Evolutionary conservation across 176 grass and related monocot species (phyloP), one percentile per base, ranked within the genome.

Genomic region (Oryza rufipogon): DNA sequence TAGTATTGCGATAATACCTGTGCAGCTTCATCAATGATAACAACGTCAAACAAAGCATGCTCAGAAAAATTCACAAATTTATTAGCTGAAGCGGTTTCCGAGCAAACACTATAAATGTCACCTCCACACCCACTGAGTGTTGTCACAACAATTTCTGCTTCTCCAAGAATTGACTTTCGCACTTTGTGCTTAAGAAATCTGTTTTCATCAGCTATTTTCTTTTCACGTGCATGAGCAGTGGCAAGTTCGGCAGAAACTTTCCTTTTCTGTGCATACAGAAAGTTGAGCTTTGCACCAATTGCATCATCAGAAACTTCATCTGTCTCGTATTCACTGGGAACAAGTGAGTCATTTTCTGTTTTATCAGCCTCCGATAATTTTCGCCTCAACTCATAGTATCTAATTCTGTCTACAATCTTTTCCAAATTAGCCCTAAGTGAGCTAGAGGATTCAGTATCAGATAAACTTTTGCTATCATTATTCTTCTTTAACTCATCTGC

Each of bases 51-150:
- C 74, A 98, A 82, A 71, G 83, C 83, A 89, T 98, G 88, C 88
- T 95, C 93, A 19, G 91, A 93, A 88, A 95, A 85, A 49, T 85
- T 92, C 60, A 85, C 89, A 83, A 87, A 94, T 95, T 89, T 95
- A 79, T 82, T 90, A 80, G 60, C 73, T 51, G 92, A 94, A 87
- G 93, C 83, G 72, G 87, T 89, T 87, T 95, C 93, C 7, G 74
- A 98, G 81, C 93, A 98, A 81, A 98, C 89, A 33, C 83, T 87
- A 87, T 95, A 95, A 74, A 98, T 87, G 76, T 98, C 96, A 82
- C 96, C 96, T 73, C 96, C 96, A 26, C 91, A 87, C n/a, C 96
- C 93, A 84, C 96, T 98, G 22, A 98, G 96, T 33, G 96, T 98
- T 80, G 93, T 92, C 74, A 95, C 82, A 25, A 98, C 72, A 92